Base-by-base conservation (phyloP, 2,329 filamentous ascomycete species). In the Xenosphaeropsis pyriputrescens region DNA sequence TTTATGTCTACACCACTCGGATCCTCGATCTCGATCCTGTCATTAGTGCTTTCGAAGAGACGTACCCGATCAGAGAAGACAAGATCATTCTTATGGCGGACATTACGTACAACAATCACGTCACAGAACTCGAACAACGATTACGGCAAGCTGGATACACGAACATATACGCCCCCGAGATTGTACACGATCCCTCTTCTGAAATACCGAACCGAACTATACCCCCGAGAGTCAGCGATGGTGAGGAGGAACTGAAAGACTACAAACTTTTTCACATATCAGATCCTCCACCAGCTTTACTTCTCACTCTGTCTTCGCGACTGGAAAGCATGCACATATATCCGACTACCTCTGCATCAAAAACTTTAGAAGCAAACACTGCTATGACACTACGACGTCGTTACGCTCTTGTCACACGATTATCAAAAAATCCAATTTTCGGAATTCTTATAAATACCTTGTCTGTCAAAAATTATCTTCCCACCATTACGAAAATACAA, bases 361-460 rank as follows among this genome's bases (percentile, higher is more conserved):
- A 62, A 39, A 41, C 46, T 5, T 29, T 49, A 5, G 43, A 34
- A 53, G 49, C 39, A 47, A 64, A 52, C 6, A 69, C 74, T 1
- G 57, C 64, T 3, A 62, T 63, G 4, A 58, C 75, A 8, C 73
- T 98, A 13, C 79, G 85, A 18, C 80, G 91, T 2, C 83, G 91
- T 29, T 98, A 96, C 57, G 91, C 81, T 1, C 77, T 91, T 41
- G 69, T 95, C 9, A 80, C 89, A 2, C 76, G 75, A 0, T 75
- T 96, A 18, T 75, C 79, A 14, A 85, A 85, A 0, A 81, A 79
- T 0, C 77, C 85, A 15, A 76, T 95, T 36, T 85, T 95, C 48
- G 91, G 91, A 6, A 94, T 98, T 43, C 66, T 98, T 1, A 86
- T 98, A 58, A 96, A 96, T 59, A 98, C 91, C 0, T 74, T 98